Evolutionary conservation across 1,284 basidiomycete genomes (phyloP), one percentile per base, ranked within the genome.

Genomic region (Microbotryum scabiosae): DNA sequence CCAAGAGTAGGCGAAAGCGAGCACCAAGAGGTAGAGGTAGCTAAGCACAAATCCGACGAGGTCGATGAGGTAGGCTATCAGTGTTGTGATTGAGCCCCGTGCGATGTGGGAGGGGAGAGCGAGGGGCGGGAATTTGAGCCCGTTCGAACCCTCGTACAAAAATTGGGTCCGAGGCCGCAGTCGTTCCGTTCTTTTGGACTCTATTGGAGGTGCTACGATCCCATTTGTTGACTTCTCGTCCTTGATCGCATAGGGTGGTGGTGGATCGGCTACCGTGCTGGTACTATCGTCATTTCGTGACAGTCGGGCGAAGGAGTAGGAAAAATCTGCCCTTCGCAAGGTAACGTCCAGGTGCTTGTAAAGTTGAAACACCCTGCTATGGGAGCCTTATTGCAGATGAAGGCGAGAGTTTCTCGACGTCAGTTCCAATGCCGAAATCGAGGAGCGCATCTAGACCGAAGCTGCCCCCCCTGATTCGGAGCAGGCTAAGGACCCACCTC

Each of bases 231-330:
- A 4, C 14, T 79, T 0, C 82, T 77, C 28, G 73, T 75, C 41
- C 81, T 77, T 32, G 45, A 43, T 12, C 48, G 16, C 5, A 46
- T 43, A 26, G 52, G 28, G 4, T 51, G 47, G 10, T 47, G 26
- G 0, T 25, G 30, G 5, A 41, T n/a, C 2, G 43, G 14, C 14
- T 25, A 23, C 21, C 20, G 12, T 21, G 23, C 23, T 21, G 23
- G 47, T 5, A 2, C 32, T 2, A 20, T 47, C 21, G 26, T 21
- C 23, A 23, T 36, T 26, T 32, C 9, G 46, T 21, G n/a, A 28
- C 46, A 83, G 73, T 23, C 74, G 54, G 8, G 84, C 82, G 75
- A 87, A 88, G 0, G 85, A 86, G 71, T 86, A 88, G 2, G 82
- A 79, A 68, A 85, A 87, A 70, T 84, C 78, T 5, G 78, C 73